Evolutionary conservation across 1,284 basidiomycete genomes (phyloP), one percentile per base, ranked within the genome.

Genomic region (Rugosomyces carneus): DNA sequence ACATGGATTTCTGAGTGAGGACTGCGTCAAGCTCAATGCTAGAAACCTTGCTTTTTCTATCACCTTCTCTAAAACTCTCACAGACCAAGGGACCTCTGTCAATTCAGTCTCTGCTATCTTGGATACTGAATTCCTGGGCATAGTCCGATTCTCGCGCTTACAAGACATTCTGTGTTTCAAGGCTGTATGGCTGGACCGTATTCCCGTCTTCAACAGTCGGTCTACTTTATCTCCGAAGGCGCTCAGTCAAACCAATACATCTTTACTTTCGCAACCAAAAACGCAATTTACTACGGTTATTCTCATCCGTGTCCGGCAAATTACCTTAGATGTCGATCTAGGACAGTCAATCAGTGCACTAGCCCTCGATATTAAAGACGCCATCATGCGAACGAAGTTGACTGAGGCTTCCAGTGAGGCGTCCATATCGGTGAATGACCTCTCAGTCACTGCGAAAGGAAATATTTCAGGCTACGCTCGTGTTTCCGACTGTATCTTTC

Each of bases 161-260:
- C 89, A 92, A 60, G 90, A 93, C 58, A 78, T 91, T 38, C 70
- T 93, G 21, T 90, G 88, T 61, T 89, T 93, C 73, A 91, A 92
- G 61, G 89, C 89, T 1, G 88, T 93, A 15, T 93, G 89, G 89
- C 62, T 93, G 37, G 90, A 93, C 57, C 80, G 81, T 34, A 89
- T 93, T 31, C 87, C 89, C 0, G 64, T 88, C 2, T 75, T 87
- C 55, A 76, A 75, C 48, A 70, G 66, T n/a, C 71, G 73, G 40
- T 53, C 59, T 36, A 47, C 52, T 4, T 19, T 48, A n/a, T 53
- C 64, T 10, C 46, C 57, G 27, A 58, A 57, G 44, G 52, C 58
- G 44, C 53, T 65, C 40, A 47, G 51, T 18, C 59, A 50, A 41
- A 16, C 63, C 13, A 58, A 55, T 55, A 21, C 52, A 41, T 41